Base-by-base conservation (phyloP, 257 asterid genomes). In the Hygrophila difformis region DNA sequence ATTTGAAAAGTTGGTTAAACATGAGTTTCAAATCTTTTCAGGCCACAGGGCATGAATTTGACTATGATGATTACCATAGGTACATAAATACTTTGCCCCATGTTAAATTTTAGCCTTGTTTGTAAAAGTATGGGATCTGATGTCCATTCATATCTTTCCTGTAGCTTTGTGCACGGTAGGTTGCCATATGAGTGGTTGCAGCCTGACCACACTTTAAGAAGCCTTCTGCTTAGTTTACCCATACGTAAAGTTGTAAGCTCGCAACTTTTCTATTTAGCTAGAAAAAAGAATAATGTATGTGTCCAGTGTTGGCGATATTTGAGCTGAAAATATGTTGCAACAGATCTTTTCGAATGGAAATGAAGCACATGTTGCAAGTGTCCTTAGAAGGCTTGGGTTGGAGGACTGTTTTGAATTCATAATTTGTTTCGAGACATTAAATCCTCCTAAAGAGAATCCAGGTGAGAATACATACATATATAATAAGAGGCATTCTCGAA, bases 301-400 rank as follows among this genome's bases (percentile, higher is more conserved):
- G 31, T 5, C 7, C 0, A 8, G 4, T 26, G 31, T 44, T 50
- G 68, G 56, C 36, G 11, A 33, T 49, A 48, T 43, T 5, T 56
- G 19, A 1, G 42, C 22, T 24, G 16, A 21, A 13, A 33, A 13
- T 12, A 36, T 38, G 57, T 21, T n/a, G 34, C n/a, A 48, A 66
- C 82, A 88, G 97, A 77, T 88, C 22, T 88, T 88, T 63, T 84
- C 97, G 1, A 88, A 88, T 61, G 97, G 81, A 47, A 79, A 88
- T 57, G 96, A 84, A 51, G 94, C 93, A 59, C 96, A 88, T 39
- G 97, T 88, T 16, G 91, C 82, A 16, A 57, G 59, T 60, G 72
- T 84, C 56, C 75, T 84, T 47, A 62, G 71, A 48, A 55, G 93
- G 75, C 89, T 88, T 1, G 91, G 95, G 40, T 62, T 81, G 58